Evolutionary conservation across 2,329 filamentous ascomycete genomes (phyloP).

Genomic region (Fusarium sp.): DNA sequence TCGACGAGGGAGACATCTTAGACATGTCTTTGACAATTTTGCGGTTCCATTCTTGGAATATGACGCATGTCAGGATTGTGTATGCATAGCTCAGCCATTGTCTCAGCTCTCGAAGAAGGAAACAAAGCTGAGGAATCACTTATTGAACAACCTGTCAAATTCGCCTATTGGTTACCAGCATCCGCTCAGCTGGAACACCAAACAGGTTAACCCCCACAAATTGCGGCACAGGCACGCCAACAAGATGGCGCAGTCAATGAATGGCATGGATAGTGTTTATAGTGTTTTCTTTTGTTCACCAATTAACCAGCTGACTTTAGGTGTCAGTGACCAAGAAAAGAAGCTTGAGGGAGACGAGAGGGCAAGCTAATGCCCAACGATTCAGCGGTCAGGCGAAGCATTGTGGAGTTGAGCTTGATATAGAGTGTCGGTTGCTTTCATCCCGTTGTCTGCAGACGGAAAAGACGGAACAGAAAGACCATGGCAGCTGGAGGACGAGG

Average conservation of each 20-base stretch:
- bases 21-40: slow-evolving; percentile 19
- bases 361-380: slow-evolving; percentile 24
- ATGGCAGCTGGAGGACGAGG: slow-evolving; percentile 2
- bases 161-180: slow-evolving; percentile 43
- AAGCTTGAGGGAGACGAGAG: neutral
- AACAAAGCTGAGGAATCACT: slow-evolving; percentile 8
- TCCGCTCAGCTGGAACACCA: slow-evolving; percentile 41
- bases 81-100: neutral
- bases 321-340: slow-evolving; percentile 10
- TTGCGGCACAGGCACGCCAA: slow-evolving; percentile 18
- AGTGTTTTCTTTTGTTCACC: slow-evolving; percentile 31
- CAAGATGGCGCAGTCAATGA: slow-evolving; percentile 20
- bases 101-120: slow-evolving; percentile 1
- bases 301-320: slow-evolving; percentile 8
- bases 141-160: slow-evolving; percentile 12
- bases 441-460: slow-evolving; percentile 19
- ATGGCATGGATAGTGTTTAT: slow-evolving; percentile 18
- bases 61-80: neutral
- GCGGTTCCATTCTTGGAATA: neutral
- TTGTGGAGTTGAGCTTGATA: slow-evolving; percentile 27
- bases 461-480: slow-evolving; percentile 15
- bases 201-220: slow-evolving; percentile 25
- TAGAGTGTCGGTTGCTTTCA: slow-evolving; percentile 16
- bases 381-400: slow-evolving; percentile 12
- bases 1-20: slow-evolving; percentile 11